A percentile compares a stretch with the other conserved stretches of the same genome.
These are phyloP conservation scores for Fallopia convolvulus DNA, from an alignment of 148 eudicot species.

Conservation along the genomic window DNA sequence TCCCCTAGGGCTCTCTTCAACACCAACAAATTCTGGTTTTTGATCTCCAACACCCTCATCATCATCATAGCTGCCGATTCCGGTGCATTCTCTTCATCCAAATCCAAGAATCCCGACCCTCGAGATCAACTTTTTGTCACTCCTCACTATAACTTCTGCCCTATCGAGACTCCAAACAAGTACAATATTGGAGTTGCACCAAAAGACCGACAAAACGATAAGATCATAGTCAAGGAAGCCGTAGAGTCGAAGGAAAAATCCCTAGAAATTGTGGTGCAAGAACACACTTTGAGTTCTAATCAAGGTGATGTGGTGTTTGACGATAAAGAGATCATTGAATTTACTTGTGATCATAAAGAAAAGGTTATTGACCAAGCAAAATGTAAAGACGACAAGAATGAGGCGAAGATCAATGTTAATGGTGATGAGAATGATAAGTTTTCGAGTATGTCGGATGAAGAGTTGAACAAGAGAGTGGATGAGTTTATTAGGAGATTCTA, in stretches of 20 bases:
- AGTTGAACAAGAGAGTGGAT: constrained; percentile 5
- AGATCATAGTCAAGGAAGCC: not conserved
- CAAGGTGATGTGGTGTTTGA: not conserved
- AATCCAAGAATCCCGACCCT: not conserved
- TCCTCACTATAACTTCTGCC: not conserved
- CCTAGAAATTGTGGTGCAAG: not conserved
- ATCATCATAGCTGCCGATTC: not conserved
- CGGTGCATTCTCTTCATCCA: not conserved
- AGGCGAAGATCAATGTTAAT: not conserved
- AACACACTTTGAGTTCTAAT: not conserved
- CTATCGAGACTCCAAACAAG: not conserved
- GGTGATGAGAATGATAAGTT: constrained; percentile 2
- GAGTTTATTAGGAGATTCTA: constrained; percentile 10
- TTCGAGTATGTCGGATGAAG: not conserved
- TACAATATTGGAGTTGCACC: not conserved
- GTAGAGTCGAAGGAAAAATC: not conserved
- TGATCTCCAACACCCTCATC: constrained; percentile 8
- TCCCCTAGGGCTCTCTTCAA: not conserved
- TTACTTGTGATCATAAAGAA: not conserved
- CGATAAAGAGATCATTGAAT: not conserved
- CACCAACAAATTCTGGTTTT: not conserved
- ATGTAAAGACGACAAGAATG: not conserved
- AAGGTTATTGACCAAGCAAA: not conserved
- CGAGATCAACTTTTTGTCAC: not conserved
- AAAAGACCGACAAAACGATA: not conserved